Percentiles rank a stretch among this genome's conserved stretches.
Conservation (phyloP, 352 stramenopile species). For the Pythium coloratum region DNA sequence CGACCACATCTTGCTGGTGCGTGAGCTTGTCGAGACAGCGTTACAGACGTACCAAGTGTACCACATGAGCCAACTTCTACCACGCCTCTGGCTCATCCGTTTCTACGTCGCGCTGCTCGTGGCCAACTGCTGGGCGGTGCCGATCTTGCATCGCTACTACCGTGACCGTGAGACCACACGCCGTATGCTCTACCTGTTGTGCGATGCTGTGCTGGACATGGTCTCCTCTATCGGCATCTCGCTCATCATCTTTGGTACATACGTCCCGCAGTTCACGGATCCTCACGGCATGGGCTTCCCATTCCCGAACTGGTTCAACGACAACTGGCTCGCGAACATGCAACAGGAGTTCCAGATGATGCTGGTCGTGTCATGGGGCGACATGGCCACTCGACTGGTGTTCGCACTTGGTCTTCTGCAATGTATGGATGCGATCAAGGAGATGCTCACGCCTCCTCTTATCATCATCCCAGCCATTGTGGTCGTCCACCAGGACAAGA, state of each 20-base stretch:
- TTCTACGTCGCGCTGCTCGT: constrained; percentile 13
- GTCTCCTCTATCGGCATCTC: constrained; percentile 13
- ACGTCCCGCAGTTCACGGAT: constrained; percentile 14
- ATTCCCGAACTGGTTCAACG: constrained; percentile 8
- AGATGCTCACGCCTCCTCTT: background rate
- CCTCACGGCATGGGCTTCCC: constrained; percentile 3
- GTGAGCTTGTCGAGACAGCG: constrained; percentile 11
- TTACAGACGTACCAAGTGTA: constrained; percentile 18
- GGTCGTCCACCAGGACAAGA: background rate
- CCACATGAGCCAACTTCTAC: background rate
- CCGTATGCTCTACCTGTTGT: background rate
- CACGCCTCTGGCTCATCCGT: constrained; percentile 17
- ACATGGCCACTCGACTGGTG: constrained; percentile 6
- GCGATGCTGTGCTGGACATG: background rate
- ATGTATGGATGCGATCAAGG: too few relatives aligned
- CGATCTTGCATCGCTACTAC: background rate
- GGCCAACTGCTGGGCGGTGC: constrained; percentile 11
- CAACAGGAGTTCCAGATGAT: background rate
- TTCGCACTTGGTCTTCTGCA: constrained; percentile 1
- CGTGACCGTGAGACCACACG: background rate
- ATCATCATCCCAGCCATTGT: too few relatives aligned
- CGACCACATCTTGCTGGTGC: background rate
- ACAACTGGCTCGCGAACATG: constrained; percentile 5
- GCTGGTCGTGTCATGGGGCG: constrained; percentile 9
- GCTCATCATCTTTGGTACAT: constrained; percentile 7